phyloP scores from a whole-genome alignment of 805 yeast genomes.

The Metschnikowia proteae region DNA sequence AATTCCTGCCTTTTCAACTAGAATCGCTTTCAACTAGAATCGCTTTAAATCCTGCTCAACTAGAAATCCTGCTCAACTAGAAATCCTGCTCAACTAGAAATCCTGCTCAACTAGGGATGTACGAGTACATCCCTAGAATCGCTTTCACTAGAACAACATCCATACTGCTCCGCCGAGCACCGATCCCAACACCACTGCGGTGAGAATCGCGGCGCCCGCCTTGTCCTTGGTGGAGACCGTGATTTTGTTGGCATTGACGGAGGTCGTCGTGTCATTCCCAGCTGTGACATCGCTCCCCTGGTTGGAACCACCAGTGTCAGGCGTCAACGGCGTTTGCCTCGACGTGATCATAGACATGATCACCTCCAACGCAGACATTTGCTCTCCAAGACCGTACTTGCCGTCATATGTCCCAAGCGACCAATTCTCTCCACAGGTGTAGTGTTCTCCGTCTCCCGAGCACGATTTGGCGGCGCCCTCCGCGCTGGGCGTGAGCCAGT shows the following conservation, averaged over 20 bases:
- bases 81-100: too few relatives aligned
- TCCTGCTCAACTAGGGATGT: too few relatives aligned
- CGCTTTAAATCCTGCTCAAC: too few relatives aligned
- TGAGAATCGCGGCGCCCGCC: slow-evolving; percentile 88
- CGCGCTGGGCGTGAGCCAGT: slow-evolving; percentile 44
- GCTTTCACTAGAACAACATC: slow-evolving; percentile 61
- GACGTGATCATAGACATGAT: slow-evolving; percentile 27
- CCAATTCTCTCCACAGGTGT: slow-evolving; percentile 80
- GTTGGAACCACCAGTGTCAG: slow-evolving; percentile 16
- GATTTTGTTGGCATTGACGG: slow-evolving; percentile 40
- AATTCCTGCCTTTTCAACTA: too few relatives aligned
- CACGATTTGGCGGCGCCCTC: slow-evolving; percentile 67
- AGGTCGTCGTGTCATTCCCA: slow-evolving; percentile 20
- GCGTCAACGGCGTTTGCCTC: slow-evolving; percentile 25
- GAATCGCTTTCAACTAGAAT: too few relatives aligned
- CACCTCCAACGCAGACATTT: slow-evolving; percentile 67
- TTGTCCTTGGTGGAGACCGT: slow-evolving; percentile 47
- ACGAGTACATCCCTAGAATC: too few relatives aligned
- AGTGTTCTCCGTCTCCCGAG: slow-evolving; percentile 77
- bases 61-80: too few relatives aligned
- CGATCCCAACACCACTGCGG: slow-evolving; percentile 64
- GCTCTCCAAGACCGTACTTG: slow-evolving; percentile 72
- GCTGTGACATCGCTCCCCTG: slow-evolving; percentile 26
- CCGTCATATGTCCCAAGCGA: slow-evolving; percentile 57
- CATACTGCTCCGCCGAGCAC: slow-evolving; percentile 69